Conservation (phyloP, 2,329 filamentous ascomycete species). For the Neofusicoccum cordaticola region DNA sequence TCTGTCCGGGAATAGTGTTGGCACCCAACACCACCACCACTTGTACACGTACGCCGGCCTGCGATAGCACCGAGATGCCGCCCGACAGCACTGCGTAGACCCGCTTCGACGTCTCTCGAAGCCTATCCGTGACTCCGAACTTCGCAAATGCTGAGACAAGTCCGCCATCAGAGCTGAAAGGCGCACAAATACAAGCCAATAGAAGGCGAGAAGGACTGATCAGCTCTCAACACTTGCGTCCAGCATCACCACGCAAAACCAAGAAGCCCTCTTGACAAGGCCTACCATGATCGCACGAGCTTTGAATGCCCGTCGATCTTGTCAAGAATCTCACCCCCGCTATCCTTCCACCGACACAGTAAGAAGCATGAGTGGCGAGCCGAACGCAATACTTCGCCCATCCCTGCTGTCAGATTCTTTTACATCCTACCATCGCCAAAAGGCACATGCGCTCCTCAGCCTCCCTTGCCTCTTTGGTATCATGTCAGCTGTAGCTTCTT, state of each 20-base stretch:
- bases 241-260: background rate
- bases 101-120: background rate
- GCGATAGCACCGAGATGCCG: background rate
- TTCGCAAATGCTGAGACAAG: background rate
- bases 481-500: slow-evolving; percentile 8
- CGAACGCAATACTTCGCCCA: background rate
- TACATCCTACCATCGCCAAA: background rate
- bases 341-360: background rate
- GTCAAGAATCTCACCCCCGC: background rate
- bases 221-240: background rate
- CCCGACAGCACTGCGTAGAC: background rate
- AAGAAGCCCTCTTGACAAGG: background rate
- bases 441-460: background rate
- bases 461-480: background rate
- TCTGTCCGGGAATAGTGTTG: background rate
- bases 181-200: background rate
- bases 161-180: background rate
- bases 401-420: slow-evolving; percentile 4
- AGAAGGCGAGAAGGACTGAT: background rate
- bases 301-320: slow-evolving; percentile 2
- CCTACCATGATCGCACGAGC: background rate
- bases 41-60: background rate
- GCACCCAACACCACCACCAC: background rate
- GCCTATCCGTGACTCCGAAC: background rate
- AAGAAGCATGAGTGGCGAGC: slow-evolving; percentile 2